A percentile compares a stretch with the other conserved stretches of the same genome.
phyloP scores from a whole-genome alignment of 2,329 filamentous ascomycete genomes.

The Fusarium avenaceum region DNA sequence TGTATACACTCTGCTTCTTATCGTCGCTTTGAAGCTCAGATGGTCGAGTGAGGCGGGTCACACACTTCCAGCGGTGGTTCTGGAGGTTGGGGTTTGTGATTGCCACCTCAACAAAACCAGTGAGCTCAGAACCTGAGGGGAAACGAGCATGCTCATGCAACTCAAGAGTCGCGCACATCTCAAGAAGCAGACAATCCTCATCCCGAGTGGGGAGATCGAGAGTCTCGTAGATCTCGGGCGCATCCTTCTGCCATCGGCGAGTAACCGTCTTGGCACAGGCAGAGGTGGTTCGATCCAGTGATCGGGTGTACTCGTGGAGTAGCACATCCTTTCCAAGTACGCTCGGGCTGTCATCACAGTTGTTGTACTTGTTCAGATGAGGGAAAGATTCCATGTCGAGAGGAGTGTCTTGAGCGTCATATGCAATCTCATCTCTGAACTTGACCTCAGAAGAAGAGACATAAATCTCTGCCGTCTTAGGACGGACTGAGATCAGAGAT shows the following conservation, averaged over 20 bases:
- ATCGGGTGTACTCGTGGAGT: slow-evolving; percentile 70
- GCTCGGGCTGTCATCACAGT: slow-evolving; percentile 65
- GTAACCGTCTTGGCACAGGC: slow-evolving; percentile 67
- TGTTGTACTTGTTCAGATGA: slow-evolving; percentile 67
- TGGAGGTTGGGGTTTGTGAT: slow-evolving; percentile 67
- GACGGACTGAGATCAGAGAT: slow-evolving; percentile 65
- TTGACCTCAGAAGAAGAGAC: slow-evolving; percentile 67
- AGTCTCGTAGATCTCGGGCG: slow-evolving; percentile 67
- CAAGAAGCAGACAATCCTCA: slow-evolving; percentile 69
- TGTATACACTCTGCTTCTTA: slow-evolving; percentile 60
- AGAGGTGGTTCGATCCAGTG: slow-evolving; percentile 67
- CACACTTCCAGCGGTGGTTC: slow-evolving; percentile 71
- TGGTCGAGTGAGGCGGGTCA: slow-evolving; percentile 70
- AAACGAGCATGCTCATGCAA: slow-evolving; percentile 70
- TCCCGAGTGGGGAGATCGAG: slow-evolving; percentile 64
- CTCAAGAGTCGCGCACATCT: slow-evolving; percentile 73
- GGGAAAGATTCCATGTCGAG: slow-evolving; percentile 66
- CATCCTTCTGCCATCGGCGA: slow-evolving; percentile 69
- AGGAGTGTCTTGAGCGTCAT: slow-evolving; percentile 59
- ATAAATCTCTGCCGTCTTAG: slow-evolving; percentile 71
- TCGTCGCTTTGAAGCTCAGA: slow-evolving; percentile 65
- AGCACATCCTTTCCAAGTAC: slow-evolving; percentile 66
- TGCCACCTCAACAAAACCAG: slow-evolving; percentile 70
- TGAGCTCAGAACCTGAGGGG: slow-evolving; percentile 70
- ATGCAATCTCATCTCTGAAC: slow-evolving; percentile 64